These are phyloP conservation scores for Sphaerosporella brunnea DNA, from an alignment of 495 filamentous ascomycete genomes.

Conservation along the genomic window DNA sequence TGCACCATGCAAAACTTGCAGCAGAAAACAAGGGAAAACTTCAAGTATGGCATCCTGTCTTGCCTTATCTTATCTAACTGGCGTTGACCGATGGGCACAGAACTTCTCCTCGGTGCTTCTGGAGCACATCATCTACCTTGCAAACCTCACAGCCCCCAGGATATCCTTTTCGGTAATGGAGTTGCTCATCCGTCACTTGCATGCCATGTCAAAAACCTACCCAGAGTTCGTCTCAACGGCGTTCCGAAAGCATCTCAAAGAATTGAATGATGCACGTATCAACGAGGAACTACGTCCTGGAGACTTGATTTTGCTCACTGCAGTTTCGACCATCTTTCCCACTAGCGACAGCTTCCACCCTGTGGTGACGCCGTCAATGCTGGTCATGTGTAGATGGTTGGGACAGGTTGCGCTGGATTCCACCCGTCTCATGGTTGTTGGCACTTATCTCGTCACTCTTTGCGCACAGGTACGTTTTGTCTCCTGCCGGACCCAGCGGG, in stretches of 20 bases:
- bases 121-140: conserved; percentile 55
- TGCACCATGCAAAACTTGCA: conserved; percentile 76
- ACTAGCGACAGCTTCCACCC: conserved; percentile 95
- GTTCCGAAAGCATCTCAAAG: conserved; percentile 54
- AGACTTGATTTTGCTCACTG: conserved; percentile 66
- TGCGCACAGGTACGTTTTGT: conserved; percentile 34
- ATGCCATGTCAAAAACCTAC: conserved; percentile 71
- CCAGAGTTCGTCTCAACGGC: conserved; percentile 55
- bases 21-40: conserved; percentile 72
- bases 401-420: conserved; percentile 50
- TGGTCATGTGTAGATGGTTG: conserved; percentile 66
- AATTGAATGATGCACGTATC: conserved; percentile 42
- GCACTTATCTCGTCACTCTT: conserved; percentile 61
- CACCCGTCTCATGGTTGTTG: conserved; percentile 47
- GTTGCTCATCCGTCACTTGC: conserved; percentile 56
- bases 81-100: conserved; percentile 16
- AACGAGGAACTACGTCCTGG: conserved; percentile 43
- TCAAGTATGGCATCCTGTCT: conserved; percentile 11
- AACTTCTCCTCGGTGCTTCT: conserved; percentile 59
- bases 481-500: not conserved
- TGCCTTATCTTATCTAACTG: not conserved
- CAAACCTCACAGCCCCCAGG: conserved; percentile 26
- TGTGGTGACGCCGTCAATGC: conserved; percentile 71
- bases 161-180: conserved; percentile 44
- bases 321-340: conserved; percentile 69